Base-by-base conservation (phyloP, 176 grass and related monocot genomes). In the Cenchrus purpureus region DNA sequence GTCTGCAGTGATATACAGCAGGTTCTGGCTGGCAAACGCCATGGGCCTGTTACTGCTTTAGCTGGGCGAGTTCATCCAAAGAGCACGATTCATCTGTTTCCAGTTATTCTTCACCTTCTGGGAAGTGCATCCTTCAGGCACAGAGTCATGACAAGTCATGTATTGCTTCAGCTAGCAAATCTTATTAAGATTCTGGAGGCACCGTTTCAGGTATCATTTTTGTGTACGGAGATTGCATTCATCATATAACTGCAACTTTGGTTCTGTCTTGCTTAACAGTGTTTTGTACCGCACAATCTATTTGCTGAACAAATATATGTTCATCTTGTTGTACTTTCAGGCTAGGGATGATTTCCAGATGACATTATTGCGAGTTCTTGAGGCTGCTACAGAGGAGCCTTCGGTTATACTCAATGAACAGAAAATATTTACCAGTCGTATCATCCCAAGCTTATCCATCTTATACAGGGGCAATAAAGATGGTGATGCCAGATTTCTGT, bases 341-440 rank as follows among this genome's bases (percentile, higher is more conserved):
- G 88, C 89, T 72, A 93, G 93, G 82, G 93, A 99, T 94, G 93
- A 99, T 94, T 92, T 99, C 72, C 97, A 96, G 85, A 99, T 99
- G 88, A 92, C 90, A 60, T 83, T 99, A 55, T 71, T 99, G 67
- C 88, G 90, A 75, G 87, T 96, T 73, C 88, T 96, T 43, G 97
- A 99, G 78, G 87, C 91, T 79, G 90, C 89, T 82, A 91, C 90
- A 10, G 97, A 99, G 86, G 91, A 96, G 80, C 97, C 97, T 87
- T 87, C 88, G 76, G 88, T 92, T 73, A 91, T 99, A 80, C 83
- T 96, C 45, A 43, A 74, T 75, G 91, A 92, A 48, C 86, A 94
- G 77, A 90, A 58, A 80, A 90, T 91, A 83, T 93, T 96, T 80
- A 92, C 88, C 10, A 83, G 84, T 74, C 88, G 86, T 64, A 91